Evolutionary conservation across 225 moss, liverwort and hornwort genomes (phyloP).

Genomic region (Neckera pumila): DNA sequence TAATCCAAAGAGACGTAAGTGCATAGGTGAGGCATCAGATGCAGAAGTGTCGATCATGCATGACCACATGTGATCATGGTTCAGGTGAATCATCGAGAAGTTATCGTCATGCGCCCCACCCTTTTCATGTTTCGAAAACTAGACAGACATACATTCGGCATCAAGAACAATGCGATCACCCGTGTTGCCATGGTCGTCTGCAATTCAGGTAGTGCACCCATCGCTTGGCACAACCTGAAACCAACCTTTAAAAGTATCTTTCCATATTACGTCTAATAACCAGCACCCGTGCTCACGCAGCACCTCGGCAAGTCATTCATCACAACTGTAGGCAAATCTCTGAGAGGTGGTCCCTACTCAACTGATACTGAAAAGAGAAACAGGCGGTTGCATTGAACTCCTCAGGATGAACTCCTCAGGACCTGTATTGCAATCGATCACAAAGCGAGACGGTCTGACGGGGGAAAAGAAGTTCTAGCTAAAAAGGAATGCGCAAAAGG

Average conservation of each 20-base stretch:
- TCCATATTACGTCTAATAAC: background rate
- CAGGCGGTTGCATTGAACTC: background rate
- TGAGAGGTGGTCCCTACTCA: background rate
- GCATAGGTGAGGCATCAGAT: background rate
- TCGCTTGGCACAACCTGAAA: background rate
- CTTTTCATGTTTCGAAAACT: background rate
- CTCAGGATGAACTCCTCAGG: background rate
- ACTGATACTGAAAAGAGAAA: background rate
- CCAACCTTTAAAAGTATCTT: background rate
- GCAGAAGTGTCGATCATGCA: conserved; percentile 7
- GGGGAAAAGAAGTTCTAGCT: background rate
- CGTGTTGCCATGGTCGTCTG: background rate
- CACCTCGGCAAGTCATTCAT: background rate
- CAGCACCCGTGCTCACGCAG: background rate
- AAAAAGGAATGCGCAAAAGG: background rate
- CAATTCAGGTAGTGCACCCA: background rate
- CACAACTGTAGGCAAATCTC: background rate
- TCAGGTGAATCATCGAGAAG: conserved; percentile 1
- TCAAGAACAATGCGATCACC: background rate
- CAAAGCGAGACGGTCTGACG: background rate
- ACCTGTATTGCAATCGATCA: background rate
- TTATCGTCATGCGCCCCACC: background rate
- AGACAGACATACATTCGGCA: background rate
- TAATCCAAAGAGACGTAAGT: background rate
- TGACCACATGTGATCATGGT: background rate